phyloP scores from a whole-genome alignment of 1,284 basidiomycete species.

The Sporisorium reilianum region DNA sequence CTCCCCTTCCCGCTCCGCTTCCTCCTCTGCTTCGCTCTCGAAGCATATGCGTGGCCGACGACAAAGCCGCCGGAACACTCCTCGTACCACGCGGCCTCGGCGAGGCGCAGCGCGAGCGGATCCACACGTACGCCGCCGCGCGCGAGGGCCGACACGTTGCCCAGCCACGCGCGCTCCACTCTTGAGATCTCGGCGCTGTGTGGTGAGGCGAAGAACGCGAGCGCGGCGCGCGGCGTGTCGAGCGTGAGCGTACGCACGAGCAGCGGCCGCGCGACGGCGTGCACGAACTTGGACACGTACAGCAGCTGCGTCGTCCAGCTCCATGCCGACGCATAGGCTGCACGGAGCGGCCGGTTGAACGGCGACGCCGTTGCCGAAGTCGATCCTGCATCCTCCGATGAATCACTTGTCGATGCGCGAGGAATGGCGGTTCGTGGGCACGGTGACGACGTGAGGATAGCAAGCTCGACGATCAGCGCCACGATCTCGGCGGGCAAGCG shows the following conservation, averaged over 20 bases:
- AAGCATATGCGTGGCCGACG: conserved; percentile 44
- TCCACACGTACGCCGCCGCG: conserved; percentile 6
- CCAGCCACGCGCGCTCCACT: conserved; percentile 40
- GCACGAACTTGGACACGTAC: conserved; percentile 34
- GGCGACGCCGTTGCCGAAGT: conserved; percentile 6
- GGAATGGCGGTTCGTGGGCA: conserved; percentile 10
- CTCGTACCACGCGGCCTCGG: conserved; percentile 44
- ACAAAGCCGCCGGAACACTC: conserved; percentile 44
- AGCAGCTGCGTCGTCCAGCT: conserved; percentile 17
- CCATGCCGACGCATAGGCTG: conserved; percentile 17
- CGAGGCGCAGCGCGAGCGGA: conserved; percentile 17
- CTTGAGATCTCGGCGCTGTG: not conserved
- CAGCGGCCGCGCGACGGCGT: conserved; percentile 24
- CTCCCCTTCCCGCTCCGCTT: not conserved
- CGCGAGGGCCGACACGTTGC: conserved; percentile 21
- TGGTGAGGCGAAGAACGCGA: conserved; percentile 6
- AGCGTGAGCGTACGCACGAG: conserved; percentile 39
- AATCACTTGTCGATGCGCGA: not conserved
- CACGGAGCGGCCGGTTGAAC: conserved; percentile 21
- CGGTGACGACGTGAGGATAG: conserved; percentile 31
- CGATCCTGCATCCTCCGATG: not conserved
- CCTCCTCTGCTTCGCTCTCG: conserved; percentile 5
- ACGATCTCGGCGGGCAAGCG: conserved; percentile 40
- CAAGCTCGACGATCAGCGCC: conserved; percentile 33
- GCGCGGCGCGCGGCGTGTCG: conserved; percentile 3